Conservation (phyloP, 2,329 filamentous ascomycete species). For the Scorias spongiosa region DNA sequence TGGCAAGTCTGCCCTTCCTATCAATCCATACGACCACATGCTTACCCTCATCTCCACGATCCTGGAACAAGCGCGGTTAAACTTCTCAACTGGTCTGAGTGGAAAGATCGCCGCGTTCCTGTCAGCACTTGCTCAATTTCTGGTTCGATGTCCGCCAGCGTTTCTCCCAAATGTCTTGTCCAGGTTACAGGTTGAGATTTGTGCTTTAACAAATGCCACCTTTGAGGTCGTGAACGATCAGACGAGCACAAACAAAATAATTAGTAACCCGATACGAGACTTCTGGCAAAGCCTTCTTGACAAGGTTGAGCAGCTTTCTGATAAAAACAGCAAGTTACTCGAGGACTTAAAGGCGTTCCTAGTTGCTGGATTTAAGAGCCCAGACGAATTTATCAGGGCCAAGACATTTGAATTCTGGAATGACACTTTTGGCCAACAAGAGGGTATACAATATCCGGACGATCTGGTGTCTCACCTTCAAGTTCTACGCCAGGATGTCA, state of each 20-base stretch:
- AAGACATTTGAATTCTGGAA: slow-evolving; percentile 53
- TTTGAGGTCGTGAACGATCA: background rate
- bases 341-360: slow-evolving; percentile 37
- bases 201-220: background rate
- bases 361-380: slow-evolving; percentile 37
- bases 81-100: background rate
- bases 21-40: slow-evolving; percentile 50
- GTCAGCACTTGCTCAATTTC: background rate
- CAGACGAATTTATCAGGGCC: slow-evolving; percentile 35
- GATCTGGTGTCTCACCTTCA: slow-evolving; percentile 47
- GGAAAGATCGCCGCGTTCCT: background rate
- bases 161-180: no score
- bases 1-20: slow-evolving; percentile 18
- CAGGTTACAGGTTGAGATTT: no score
- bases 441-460: slow-evolving; percentile 48
- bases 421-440: slow-evolving; percentile 45
- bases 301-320: slow-evolving; percentile 37
- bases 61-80: background rate
- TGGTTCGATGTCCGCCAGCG: no score
- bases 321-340: slow-evolving; percentile 39
- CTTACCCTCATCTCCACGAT: slow-evolving; percentile 38
- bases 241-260: background rate
- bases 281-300: slow-evolving; percentile 33
- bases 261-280: background rate
- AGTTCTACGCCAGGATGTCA: slow-evolving; percentile 40